Percentiles rank a stretch among this genome's conserved stretches.
These are phyloP conservation scores for Curvularia hawaiiensis DNA, from an alignment of 2,329 filamentous ascomycete genomes.

Conservation along the genomic window DNA sequence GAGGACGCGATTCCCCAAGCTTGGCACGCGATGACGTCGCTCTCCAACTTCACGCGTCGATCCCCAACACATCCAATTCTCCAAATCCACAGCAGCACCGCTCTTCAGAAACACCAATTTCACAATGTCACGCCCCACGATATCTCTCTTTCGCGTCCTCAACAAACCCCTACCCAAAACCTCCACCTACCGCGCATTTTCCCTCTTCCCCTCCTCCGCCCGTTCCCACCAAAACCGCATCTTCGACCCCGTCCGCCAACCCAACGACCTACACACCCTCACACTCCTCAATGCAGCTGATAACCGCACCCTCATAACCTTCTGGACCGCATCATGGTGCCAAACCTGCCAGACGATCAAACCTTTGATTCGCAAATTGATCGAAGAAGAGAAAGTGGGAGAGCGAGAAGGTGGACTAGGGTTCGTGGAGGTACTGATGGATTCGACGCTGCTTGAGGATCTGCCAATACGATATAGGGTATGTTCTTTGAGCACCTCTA, in stretches of 20 bases:
- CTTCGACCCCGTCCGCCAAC: slow-evolving; percentile 51
- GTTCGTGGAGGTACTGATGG: slow-evolving; percentile 56
- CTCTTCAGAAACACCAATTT: not conserved
- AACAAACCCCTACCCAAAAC: not conserved
- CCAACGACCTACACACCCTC: slow-evolving; percentile 55
- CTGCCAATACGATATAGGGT: slow-evolving; percentile 48
- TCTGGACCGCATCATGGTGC: slow-evolving; percentile 58
- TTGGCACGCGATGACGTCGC: slow-evolving; percentile 24
- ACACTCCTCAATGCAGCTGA: slow-evolving; percentile 54
- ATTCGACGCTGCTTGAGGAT: slow-evolving; percentile 51
- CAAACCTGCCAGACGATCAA: slow-evolving; percentile 51
- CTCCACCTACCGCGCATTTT: slow-evolving; percentile 17
- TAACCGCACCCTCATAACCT: slow-evolving; percentile 53
- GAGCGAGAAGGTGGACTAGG: slow-evolving; percentile 53
- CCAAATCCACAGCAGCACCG: not conserved
- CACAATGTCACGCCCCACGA: slow-evolving; percentile 6
- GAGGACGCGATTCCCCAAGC: slow-evolving; percentile 48
- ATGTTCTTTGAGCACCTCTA: too few relatives aligned
- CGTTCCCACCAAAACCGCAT: slow-evolving; percentile 38
- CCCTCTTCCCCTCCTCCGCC: slow-evolving; percentile 20
- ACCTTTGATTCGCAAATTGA: slow-evolving; percentile 50
- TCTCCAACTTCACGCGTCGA: slow-evolving; percentile 6
- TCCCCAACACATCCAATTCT: slow-evolving; percentile 3
- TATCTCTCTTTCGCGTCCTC: not conserved
- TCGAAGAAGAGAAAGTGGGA: slow-evolving; percentile 52